Conservation (phyloP, 2,329 filamentous ascomycete species). For the Xylariaceae sp. region DNA sequence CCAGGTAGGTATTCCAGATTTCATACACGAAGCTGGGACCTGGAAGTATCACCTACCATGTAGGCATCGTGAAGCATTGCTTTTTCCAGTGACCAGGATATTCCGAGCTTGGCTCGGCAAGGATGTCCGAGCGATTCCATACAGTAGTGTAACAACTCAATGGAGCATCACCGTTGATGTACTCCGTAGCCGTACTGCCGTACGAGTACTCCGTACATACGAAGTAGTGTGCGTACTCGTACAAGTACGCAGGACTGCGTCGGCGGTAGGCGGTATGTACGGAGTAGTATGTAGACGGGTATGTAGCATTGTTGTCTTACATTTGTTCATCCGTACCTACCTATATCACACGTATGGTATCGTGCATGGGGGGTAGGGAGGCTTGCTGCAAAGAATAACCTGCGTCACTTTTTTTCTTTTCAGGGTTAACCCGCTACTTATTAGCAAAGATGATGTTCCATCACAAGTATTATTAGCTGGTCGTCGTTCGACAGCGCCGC, state of each 20-base stretch:
- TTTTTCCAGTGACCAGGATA: slow-evolving; percentile 7
- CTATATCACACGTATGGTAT: background rate
- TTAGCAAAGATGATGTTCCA: slow-evolving; percentile 8
- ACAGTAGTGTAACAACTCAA: slow-evolving; percentile 9
- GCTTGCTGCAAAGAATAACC: slow-evolving; percentile 20
- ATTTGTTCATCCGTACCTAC: background rate
- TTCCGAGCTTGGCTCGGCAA: slow-evolving; percentile 21
- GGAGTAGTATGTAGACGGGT: background rate
- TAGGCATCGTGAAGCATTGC: slow-evolving; percentile 2
- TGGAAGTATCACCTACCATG: background rate
- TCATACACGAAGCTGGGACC: background rate
- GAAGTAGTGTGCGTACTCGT: background rate
- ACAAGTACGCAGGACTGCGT: too few species aligned
- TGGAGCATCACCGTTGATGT: slow-evolving; percentile 6
- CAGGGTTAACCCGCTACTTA: slow-evolving; percentile 6
- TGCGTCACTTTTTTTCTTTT: slow-evolving; percentile 12
- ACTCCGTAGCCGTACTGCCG: background rate
- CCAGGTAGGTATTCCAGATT: background rate
- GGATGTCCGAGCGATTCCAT: slow-evolving; percentile 24
- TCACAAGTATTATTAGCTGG: background rate
- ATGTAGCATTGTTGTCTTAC: background rate
- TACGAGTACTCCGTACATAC: background rate
- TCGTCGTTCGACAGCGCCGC: slow-evolving; percentile 8
- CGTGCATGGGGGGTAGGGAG: slow-evolving; percentile 11
- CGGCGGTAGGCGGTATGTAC: background rate